A percentile compares a stretch with the other conserved stretches of the same genome.
Evolutionary conservation across 192 early-diverging fungal species (phyloP).

Genomic region (Borealophlyctis nickersoniae): DNA sequence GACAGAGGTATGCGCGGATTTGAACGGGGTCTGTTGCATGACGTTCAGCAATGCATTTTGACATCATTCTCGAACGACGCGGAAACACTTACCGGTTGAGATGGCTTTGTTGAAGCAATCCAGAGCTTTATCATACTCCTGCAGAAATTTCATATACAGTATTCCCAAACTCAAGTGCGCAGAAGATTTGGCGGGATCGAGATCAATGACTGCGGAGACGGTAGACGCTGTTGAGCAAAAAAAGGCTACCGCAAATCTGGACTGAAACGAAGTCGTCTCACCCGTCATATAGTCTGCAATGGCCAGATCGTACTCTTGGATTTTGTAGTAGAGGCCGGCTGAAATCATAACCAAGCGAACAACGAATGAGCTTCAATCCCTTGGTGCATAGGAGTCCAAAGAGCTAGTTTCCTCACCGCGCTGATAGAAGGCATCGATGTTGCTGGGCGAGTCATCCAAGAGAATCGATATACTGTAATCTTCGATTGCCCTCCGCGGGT

Average conservation of each 20-base stretch:
- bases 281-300: conserved; percentile 42
- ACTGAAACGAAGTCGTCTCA: no score
- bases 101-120: conserved; percentile 46
- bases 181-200: conserved; percentile 36
- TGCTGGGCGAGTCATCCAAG: conserved; percentile 38
- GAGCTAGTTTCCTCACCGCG: conserved; percentile 33
- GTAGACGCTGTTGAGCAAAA: neutral
- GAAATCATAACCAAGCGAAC: no score
- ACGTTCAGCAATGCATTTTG: conserved; percentile 1
- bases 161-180: conserved; percentile 47
- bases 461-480: conserved; percentile 48
- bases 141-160: conserved; percentile 43
- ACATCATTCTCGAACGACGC: neutral
- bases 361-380: no score
- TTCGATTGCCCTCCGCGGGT: conserved; percentile 45
- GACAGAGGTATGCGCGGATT: conserved; percentile 38
- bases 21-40: conserved; percentile 37
- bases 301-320: conserved; percentile 43
- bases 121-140: conserved; percentile 40
- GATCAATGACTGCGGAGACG: conserved; percentile 33
- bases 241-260: neutral
- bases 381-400: no score
- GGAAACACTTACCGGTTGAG: conserved; percentile 20
- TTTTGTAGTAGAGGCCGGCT: conserved; percentile 45
- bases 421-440: conserved; percentile 45